phyloP scores from a whole-genome alignment of 441 rosid species.

The Arabidopsis hybrid region DNA sequence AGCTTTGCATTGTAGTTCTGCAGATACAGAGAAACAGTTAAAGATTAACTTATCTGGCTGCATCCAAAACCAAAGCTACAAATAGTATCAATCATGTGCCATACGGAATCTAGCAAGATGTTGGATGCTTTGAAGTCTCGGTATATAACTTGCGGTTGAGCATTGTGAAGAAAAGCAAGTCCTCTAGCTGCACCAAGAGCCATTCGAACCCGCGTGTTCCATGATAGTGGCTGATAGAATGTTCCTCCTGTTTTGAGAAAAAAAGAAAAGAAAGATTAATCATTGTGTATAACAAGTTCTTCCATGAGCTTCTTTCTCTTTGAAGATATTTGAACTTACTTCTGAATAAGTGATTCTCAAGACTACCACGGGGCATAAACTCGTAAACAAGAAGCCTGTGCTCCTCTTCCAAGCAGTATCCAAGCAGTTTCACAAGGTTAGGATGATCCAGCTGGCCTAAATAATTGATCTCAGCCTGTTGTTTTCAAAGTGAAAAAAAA shows the following conservation, averaged over 20 bases:
- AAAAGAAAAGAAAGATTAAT: neutral
- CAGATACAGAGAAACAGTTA: conserved; percentile 24
- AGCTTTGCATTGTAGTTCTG: conserved; percentile 74
- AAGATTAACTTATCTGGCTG: conserved; percentile 9
- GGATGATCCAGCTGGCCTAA: conserved; percentile 70
- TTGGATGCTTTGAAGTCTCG: conserved; percentile 77
- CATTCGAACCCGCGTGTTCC: conserved; percentile 64
- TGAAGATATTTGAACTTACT: conserved; percentile 45
- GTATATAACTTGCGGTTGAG: conserved; percentile 68
- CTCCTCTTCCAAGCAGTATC: conserved; percentile 69
- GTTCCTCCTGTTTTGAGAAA: conserved; percentile 59
- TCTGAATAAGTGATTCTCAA: conserved; percentile 74
- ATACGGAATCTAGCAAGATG: conserved; percentile 65
- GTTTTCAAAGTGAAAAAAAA: neutral
- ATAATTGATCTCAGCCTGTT: conserved; percentile 71
- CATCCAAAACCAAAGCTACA: conserved; percentile 13
- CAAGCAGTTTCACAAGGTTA: conserved; percentile 70
- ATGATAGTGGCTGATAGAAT: conserved; percentile 61
- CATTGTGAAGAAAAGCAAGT: conserved; percentile 71
- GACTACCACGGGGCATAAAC: conserved; percentile 72
- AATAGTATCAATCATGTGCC: neutral
- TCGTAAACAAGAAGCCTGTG: conserved; percentile 71
- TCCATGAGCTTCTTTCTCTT: conserved; percentile 8
- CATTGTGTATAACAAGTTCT: conserved; percentile 9
- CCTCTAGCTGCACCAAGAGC: conserved; percentile 78